Percentiles rank a stretch among this genome's conserved stretches.
Conservation (phyloP, 192 early-diverging fungal species). For the Coemansia sp. region DNA sequence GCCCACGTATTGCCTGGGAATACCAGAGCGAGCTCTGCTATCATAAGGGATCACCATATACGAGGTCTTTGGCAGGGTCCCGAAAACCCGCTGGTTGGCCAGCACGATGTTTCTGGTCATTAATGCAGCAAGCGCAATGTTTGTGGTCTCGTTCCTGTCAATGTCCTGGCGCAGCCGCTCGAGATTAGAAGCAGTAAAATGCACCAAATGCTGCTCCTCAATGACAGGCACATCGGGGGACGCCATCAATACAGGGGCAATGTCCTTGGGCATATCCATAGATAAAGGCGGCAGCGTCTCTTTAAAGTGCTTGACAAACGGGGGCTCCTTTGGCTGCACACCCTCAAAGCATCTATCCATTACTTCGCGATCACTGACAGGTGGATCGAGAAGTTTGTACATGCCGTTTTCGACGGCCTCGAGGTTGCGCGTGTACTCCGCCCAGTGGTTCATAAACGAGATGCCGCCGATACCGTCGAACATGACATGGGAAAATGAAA, state of each 20-base stretch:
- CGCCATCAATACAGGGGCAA: slow-evolving; percentile 37
- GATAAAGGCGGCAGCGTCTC: slow-evolving; percentile 4
- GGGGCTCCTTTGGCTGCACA: slow-evolving; percentile 21
- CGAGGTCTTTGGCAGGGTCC: slow-evolving; percentile 12
- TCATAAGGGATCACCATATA: slow-evolving; percentile 46
- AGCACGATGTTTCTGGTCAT: slow-evolving; percentile 21
- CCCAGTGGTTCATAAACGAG: slow-evolving; percentile 38
- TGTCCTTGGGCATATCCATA: slow-evolving; percentile 7
- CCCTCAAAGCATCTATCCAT: slow-evolving; percentile 29
- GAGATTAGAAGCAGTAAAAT: slow-evolving; percentile 20
- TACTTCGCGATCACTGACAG: slow-evolving; percentile 21
- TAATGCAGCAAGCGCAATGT: slow-evolving; percentile 20
- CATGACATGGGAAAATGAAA: slow-evolving; percentile 32
- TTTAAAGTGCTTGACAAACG: slow-evolving; percentile 34
- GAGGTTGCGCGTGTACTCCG: slow-evolving; percentile 34
- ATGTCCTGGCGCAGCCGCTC: slow-evolving; percentile 42
- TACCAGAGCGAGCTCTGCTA: slow-evolving; percentile 19
- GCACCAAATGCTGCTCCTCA: slow-evolving; percentile 43
- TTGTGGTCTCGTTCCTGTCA: slow-evolving; percentile 21
- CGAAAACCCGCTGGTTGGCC: slow-evolving; percentile 24
- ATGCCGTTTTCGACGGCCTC: slow-evolving; percentile 3
- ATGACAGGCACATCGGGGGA: slow-evolving; percentile 21
- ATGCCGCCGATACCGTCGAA: slow-evolving; percentile 31
- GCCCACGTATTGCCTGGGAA: too few species aligned
- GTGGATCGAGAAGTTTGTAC: slow-evolving; percentile 15